These are phyloP conservation scores for Cladorrhinum samala DNA, from an alignment of 495 filamentous ascomycete species.

Conservation along the genomic window DNA sequence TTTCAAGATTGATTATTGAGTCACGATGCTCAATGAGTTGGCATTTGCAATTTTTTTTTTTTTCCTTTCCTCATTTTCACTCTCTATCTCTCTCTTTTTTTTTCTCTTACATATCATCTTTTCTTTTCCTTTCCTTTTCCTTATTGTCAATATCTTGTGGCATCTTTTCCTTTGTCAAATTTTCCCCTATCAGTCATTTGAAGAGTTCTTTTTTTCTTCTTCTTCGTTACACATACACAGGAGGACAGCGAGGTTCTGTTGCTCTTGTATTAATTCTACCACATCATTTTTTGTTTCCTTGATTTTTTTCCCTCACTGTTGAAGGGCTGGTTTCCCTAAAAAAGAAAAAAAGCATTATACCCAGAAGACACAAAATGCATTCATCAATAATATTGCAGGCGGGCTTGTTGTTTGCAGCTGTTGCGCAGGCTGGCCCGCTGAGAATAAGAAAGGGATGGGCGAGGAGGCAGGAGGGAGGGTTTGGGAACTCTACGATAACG, in stretches of 20 bases:
- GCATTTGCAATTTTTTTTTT: not conserved
- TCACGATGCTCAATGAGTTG: not conserved
- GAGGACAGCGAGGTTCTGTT: not conserved
- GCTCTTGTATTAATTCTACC: too few species aligned
- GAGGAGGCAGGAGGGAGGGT: conserved; percentile 5
- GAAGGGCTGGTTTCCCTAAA: not conserved
- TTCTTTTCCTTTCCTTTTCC: not conserved
- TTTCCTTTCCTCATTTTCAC: not conserved
- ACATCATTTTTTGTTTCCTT: too few species aligned
- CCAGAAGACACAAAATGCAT: too few species aligned
- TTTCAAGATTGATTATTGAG: not conserved
- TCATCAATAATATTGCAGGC: conserved; percentile 9
- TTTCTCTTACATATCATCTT: not conserved
- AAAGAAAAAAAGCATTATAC: conserved; percentile 3
- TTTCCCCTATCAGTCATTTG: not conserved
- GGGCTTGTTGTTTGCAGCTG: conserved; percentile 6
- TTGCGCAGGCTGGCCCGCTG: conserved; percentile 26
- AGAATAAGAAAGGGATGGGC: not conserved
- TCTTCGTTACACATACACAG: not conserved
- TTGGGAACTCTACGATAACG: not conserved
- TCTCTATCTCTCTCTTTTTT: not conserved
- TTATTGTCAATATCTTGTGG: too few species aligned
- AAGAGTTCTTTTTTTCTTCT: conserved; percentile 1
- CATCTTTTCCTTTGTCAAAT: not conserved
- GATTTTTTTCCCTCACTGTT: too few species aligned